phyloP scores from a whole-genome alignment of 305 asterid species.

The Fraxinus paxiana region DNA sequence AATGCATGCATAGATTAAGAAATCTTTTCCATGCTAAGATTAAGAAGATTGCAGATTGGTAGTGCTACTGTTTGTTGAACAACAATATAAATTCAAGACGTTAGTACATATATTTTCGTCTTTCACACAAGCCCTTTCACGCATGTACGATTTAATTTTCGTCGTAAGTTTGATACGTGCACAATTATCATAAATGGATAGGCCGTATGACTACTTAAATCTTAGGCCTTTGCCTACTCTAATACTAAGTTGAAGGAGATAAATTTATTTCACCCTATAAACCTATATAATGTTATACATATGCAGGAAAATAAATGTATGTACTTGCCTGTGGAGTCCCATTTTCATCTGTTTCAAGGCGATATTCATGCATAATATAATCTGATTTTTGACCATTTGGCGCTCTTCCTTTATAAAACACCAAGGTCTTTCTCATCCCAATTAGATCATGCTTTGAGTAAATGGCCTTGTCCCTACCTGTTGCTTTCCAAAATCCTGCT shows the following conservation, averaged over 20 bases:
- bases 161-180: neutral
- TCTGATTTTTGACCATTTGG: conserved; percentile 82
- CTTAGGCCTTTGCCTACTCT: neutral
- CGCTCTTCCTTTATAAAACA: conserved; percentile 73
- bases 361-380: conserved; percentile 85
- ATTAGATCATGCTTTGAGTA: conserved; percentile 56
- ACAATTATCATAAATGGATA: neutral
- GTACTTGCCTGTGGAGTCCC: conserved; percentile 64
- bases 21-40: neutral
- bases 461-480: conserved; percentile 76
- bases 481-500: conserved; percentile 86
- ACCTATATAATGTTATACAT: neutral
- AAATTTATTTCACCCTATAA: neutral
- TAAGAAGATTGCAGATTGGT: neutral
- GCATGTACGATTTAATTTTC: neutral
- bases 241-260: neutral
- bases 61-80: neutral
- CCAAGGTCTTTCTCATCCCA: conserved; percentile 84
- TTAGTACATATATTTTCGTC: neutral
- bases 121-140: neutral
- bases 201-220: neutral
- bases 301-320: neutral
- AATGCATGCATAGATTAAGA: neutral
- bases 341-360: conserved; percentile 65
- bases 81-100: neutral